Evolutionary conservation across 768 basidiomycete species (phyloP).

Genomic region (Boletus coccyginus): DNA sequence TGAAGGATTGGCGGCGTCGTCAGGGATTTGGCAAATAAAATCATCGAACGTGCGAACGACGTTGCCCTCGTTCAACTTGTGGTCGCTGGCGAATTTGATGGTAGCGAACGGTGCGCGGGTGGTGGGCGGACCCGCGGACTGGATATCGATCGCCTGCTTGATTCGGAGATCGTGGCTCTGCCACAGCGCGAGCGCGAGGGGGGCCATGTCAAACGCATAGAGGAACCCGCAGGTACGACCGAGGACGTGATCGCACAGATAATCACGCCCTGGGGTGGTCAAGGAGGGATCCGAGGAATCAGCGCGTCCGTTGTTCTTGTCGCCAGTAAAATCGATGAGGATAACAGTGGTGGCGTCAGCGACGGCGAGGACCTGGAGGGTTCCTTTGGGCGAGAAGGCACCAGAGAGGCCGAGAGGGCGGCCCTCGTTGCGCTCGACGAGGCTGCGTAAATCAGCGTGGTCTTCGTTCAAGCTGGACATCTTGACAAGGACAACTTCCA

Average conservation of each 20-base stretch:
- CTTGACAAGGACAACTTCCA: slow-evolving; percentile 13
- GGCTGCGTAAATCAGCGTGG: slow-evolving; percentile 11
- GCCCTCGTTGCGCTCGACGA: slow-evolving; percentile 33
- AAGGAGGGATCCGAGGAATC: slow-evolving; percentile 16
- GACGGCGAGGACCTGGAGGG: slow-evolving; percentile 26
- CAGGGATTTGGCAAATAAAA: background rate
- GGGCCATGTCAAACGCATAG: slow-evolving; percentile 31
- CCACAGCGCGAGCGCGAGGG: slow-evolving; percentile 31
- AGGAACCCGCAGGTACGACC: slow-evolving; percentile 26
- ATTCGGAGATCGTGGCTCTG: slow-evolving; percentile 33
- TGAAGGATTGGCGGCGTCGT: background rate
- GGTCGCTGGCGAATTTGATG: slow-evolving; percentile 11
- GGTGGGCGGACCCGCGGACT: slow-evolving; percentile 13
- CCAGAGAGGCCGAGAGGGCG: slow-evolving; percentile 31
- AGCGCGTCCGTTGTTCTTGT: slow-evolving; percentile 36
- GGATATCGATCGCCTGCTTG: slow-evolving; percentile 32
- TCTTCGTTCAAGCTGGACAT: slow-evolving; percentile 27
- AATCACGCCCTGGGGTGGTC: slow-evolving; percentile 21
- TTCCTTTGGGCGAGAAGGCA: slow-evolving; percentile 19
- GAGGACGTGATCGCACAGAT: slow-evolving; percentile 30
- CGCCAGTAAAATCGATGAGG: slow-evolving; percentile 24
- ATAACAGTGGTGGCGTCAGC: slow-evolving; percentile 27
- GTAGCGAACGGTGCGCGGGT: slow-evolving; percentile 22
- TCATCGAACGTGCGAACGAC: slow-evolving; percentile 13
- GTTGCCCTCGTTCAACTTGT: slow-evolving; percentile 13